These are phyloP conservation scores for Coprinopsis cinerea DNA, from an alignment of 768 basidiomycete species.

Conservation along the genomic window DNA sequence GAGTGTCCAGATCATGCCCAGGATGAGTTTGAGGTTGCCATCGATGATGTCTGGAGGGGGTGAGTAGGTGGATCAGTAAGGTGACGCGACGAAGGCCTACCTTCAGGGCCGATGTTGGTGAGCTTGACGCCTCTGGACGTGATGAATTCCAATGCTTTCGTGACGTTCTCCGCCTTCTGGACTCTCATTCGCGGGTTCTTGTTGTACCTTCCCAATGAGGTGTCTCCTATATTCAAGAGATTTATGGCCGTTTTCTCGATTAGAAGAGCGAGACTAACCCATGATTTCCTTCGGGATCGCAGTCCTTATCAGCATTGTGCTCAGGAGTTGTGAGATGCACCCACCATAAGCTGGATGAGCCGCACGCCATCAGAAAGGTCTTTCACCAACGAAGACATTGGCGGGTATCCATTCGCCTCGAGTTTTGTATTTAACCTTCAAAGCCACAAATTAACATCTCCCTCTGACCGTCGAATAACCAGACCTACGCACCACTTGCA, in stretches of 20 bases:
- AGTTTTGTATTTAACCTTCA: constrained; percentile 93
- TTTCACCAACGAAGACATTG: constrained; percentile 83
- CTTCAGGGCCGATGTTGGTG: constrained; percentile 97
- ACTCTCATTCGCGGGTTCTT: constrained; percentile 85
- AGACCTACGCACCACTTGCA: constrained; percentile 70
- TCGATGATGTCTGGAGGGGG: constrained; percentile 84
- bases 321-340: constrained; percentile 19
- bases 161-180: constrained; percentile 98
- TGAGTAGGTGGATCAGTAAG: not conserved
- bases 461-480: not conserved
- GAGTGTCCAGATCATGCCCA: constrained; percentile 99
- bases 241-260: not conserved
- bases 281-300: constrained; percentile 85
- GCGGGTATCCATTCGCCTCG: constrained; percentile 74
- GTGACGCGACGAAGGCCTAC: constrained; percentile 28
- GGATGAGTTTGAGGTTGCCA: constrained; percentile 94
- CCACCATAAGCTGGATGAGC: constrained; percentile 90
- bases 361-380: constrained; percentile 95
- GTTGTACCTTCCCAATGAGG: constrained; percentile 93
- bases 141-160: constrained; percentile 94
- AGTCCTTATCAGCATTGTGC: no score
- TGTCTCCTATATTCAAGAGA: constrained; percentile 51
- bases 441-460: constrained; percentile 4
- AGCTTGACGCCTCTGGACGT: constrained; percentile 89
- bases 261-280: constrained; percentile 41